These are phyloP conservation scores for Pachyrhizus erosus DNA, from an alignment of 306 rosid genomes.

Conservation along the genomic window DNA sequence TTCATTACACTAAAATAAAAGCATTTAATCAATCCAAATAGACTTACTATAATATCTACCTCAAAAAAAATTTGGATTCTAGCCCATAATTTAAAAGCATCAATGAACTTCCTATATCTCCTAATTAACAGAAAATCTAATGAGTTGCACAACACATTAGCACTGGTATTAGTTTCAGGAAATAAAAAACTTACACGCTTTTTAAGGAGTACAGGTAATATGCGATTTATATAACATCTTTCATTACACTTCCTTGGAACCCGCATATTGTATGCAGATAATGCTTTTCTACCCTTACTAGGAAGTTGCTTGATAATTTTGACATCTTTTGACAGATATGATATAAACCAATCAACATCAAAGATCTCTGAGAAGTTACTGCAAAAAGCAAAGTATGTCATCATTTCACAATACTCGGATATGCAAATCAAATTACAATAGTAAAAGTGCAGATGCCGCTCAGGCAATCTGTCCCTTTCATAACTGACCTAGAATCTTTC, in stretches of 20 bases:
- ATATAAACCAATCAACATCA: conserved; percentile 85
- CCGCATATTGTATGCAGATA: conserved; percentile 78
- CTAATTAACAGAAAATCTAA: conserved; percentile 20
- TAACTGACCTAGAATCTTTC: conserved; percentile 91
- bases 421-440: conserved; percentile 25
- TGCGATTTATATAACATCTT: conserved; percentile 85
- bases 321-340: conserved; percentile 77
- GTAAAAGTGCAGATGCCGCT: conserved; percentile 16
- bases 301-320: conserved; percentile 90
- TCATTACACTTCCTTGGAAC: conserved; percentile 97
- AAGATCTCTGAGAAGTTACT: conserved; percentile 97
- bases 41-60: conserved; percentile 32
- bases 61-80: conserved; percentile 22
- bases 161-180: conserved; percentile 40
- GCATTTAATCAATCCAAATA: background rate
- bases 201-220: conserved; percentile 87
- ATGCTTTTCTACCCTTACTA: conserved; percentile 65
- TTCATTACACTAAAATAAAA: conserved; percentile 24
- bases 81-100: conserved; percentile 27
- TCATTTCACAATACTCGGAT: conserved; percentile 8
- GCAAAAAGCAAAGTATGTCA: conserved; percentile 56
- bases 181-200: conserved; percentile 81
- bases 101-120: conserved; percentile 13
- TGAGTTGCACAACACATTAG: conserved; percentile 28
- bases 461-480: conserved; percentile 20